Base-by-base conservation (phyloP, 352 stramenopile genomes). In the Phytophthora fragariaefolia region DNA sequence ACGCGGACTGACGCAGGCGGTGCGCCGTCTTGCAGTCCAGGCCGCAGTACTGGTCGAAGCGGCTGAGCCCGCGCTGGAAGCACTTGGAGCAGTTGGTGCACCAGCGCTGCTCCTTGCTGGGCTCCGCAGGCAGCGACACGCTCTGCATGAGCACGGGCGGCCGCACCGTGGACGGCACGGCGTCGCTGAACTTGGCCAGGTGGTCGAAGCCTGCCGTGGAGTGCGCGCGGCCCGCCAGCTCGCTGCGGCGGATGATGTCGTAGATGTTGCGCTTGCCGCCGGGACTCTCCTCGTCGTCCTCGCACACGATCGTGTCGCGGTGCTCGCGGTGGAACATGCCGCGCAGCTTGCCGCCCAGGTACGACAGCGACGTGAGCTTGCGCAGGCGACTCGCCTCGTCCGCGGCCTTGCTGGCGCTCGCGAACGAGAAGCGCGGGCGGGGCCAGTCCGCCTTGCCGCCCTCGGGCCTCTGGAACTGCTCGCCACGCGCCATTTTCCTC, bases 81-180 rank as follows among this genome's bases (percentile, higher is more conserved):
- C 81, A 88, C 72, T 92, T 93, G 74, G 72, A 79, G 65, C 85
- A 93, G 67, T 93, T 93, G 20, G 74, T 77, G 63, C 85, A 93
- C 83, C 83, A 91, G 24, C 85, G 81, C 68, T 87, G 79, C 51
- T 91, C 85, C 47, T 85, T 88, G 50, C 76, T 89, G 43, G 82
- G 77, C 65, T 86, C 74, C 15, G 59, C 52, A 5, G 58, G 49
- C 27, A 73, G 54, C 9, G 64, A 71, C 23, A 49, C 42, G 23
- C 64, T 72, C 17, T 67, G 71, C 2, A 32, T 40, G 17, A 74
- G 72, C 2, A 52, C 40, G 47, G 28, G 23, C 30, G 58, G 52
- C 6, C 54, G 47, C 10, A 36, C 42, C 13, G 7, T 17, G 1
- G n/a, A n/a, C n/a, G 58, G 34, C 32, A 58, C 23, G 17, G 49